A percentile compares a stretch with the other conserved stretches of the same genome.
Evolutionary conservation across 768 basidiomycete species (phyloP).

Genomic region (Hericium erinaceus): DNA sequence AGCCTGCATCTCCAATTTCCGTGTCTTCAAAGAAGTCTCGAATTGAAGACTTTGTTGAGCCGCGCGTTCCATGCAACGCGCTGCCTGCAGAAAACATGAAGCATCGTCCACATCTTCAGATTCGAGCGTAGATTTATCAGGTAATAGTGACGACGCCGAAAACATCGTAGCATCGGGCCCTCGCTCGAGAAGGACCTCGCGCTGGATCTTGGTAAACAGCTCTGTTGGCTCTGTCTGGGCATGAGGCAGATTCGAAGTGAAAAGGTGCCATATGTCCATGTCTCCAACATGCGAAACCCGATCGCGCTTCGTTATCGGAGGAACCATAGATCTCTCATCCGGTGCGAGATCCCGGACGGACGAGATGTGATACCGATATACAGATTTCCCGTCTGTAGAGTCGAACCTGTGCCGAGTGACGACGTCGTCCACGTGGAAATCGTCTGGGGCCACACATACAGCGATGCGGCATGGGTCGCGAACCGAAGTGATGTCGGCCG

Average conservation of each 20-base stretch:
- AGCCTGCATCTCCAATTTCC: slow-evolving; percentile 3
- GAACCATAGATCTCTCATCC: neutral
- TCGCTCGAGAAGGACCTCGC: slow-evolving; percentile 9
- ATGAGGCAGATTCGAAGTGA: slow-evolving; percentile 6
- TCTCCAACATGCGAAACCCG: neutral
- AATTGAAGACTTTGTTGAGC: neutral
- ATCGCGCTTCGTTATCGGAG: neutral
- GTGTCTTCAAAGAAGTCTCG: slow-evolving; percentile 1
- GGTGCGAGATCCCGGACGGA: neutral
- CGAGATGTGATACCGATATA: neutral
- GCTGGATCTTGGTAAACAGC: slow-evolving; percentile 11
- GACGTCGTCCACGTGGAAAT: neutral
- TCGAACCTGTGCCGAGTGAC: neutral
- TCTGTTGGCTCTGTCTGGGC: slow-evolving; percentile 4
- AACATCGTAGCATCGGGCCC: slow-evolving; percentile 1
- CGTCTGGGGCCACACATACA: neutral
- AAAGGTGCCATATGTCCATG: slow-evolving; percentile 7
- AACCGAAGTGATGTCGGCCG: slow-evolving; percentile 1
- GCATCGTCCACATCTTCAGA: neutral
- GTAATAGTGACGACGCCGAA: neutral
- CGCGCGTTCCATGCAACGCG: neutral
- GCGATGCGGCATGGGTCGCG: neutral
- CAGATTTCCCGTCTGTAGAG: neutral
- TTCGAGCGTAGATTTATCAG: neutral
- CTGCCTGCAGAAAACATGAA: slow-evolving; percentile 2